Evolutionary conservation across 495 filamentous ascomycete genomes (phyloP), one percentile per base, ranked within the genome.

Genomic region (Neurospora discreta): DNA sequence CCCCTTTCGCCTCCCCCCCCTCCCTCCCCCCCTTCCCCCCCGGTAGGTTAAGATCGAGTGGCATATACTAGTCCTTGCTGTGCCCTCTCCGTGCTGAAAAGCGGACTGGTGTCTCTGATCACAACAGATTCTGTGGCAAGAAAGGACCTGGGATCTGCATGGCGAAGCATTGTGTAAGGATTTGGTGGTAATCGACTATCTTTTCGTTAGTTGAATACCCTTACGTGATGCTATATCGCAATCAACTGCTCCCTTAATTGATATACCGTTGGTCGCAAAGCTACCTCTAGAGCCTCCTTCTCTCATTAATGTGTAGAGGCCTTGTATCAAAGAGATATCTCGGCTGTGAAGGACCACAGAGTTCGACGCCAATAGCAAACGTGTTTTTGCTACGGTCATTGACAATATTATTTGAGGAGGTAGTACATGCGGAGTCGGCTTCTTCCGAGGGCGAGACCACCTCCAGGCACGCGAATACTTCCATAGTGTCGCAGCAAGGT

Each of bases 371-470:
- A 30, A 89, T 85, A 16, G 96, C 84, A 10, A 83, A 84, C 3
- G 91, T 93, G 75, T 93, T 96, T 46, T 93, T 93, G 76, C 85
- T 87, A 6, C 92, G 86, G 76, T 93, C 90, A 74, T 97, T 96
- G 16, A 90, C 87, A 72, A 98, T 91, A 33, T 90, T 87, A 78
- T 95, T 96, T 20, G 97, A 82, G 75, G 97, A 94, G 0, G 92
- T 93, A 0, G 94, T 94, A 78, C 94, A 97, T 42, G 93, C 93
- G 10, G 89, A 90, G 0, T 93, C 94, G 0, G 94, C 94, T 69
- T 91, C 36, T 87, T 10, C 94, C 93, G 18, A 97, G 84, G 13
- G 97, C 94, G 26, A 98, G 3, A 96, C 85, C 93, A 97, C 96
- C 80, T 18, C 94, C 94, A 0, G 91, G 89, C 73, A 89, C 89